Conservation (phyloP, 78 protist species). For the Corallochytrium limacisporum region DNA sequence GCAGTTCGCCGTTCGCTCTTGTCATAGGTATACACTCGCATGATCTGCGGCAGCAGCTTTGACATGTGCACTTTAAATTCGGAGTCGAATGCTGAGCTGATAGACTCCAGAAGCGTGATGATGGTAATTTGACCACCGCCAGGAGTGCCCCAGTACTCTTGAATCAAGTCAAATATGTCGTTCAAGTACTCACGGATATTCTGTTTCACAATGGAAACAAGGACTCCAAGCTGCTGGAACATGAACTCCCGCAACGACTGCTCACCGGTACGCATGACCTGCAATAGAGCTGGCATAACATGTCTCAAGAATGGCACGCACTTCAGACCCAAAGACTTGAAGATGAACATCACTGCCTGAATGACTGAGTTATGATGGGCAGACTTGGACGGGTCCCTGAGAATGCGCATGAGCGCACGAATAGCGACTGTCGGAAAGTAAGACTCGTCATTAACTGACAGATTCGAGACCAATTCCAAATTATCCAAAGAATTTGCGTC, state of each 20-base stretch:
- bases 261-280: slow-evolving; percentile 48
- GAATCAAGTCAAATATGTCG: slow-evolving; percentile 57
- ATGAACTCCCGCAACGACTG: slow-evolving; percentile 43
- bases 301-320: slow-evolving; percentile 51
- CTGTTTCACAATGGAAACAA: slow-evolving; percentile 73
- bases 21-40: slow-evolving; percentile 21
- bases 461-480: background rate
- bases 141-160: slow-evolving; percentile 75
- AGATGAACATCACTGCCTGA: slow-evolving; percentile 61
- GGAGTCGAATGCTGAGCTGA: slow-evolving; percentile 59
- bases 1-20: slow-evolving; percentile 1
- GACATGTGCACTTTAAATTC: slow-evolving; percentile 76
- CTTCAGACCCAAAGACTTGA: slow-evolving; percentile 56
- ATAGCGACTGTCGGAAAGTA: slow-evolving; percentile 77
- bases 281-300: slow-evolving; percentile 62
- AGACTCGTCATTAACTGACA: slow-evolving; percentile 49
- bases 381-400: slow-evolving; percentile 59
- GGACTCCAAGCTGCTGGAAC: slow-evolving; percentile 49
- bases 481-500: background rate
- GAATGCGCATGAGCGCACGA: slow-evolving; percentile 57
- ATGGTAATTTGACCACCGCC: slow-evolving; percentile 19
- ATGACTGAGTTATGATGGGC: slow-evolving; percentile 35
- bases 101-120: slow-evolving; percentile 64
- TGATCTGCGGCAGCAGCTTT: slow-evolving; percentile 68
- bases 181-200: slow-evolving; percentile 68